Conservation (phyloP, 1,139 yeast genomes). For the Yamadazyma diddensiae region DNA sequence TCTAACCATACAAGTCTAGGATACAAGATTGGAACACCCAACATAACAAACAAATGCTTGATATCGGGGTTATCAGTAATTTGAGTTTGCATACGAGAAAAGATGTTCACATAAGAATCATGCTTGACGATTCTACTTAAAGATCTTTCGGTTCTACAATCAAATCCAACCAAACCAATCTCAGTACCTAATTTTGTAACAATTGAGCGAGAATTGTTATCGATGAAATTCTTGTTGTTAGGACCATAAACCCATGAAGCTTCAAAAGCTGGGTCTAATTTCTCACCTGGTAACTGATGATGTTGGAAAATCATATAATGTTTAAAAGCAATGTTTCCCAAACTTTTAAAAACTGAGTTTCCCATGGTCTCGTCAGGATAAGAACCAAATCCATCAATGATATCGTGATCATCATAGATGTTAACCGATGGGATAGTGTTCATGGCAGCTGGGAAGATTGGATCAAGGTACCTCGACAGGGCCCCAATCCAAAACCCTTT, state of each 20-base stretch:
- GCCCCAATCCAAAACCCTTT: constrained; percentile 79
- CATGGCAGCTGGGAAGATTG: constrained; percentile 69
- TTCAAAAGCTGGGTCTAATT: constrained; percentile 33
- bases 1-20: constrained; percentile 93
- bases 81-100: constrained; percentile 58
- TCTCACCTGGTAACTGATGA: constrained; percentile 55
- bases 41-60: constrained; percentile 74
- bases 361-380: constrained; percentile 74
- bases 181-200: constrained; percentile 73
- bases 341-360: constrained; percentile 60
- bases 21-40: constrained; percentile 93
- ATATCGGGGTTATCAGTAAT: constrained; percentile 46
- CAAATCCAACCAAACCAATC: constrained; percentile 73
- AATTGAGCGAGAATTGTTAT: constrained; percentile 67
- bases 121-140: constrained; percentile 54
- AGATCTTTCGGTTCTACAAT: constrained; percentile 89
- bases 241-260: constrained; percentile 52
- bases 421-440: constrained; percentile 82
- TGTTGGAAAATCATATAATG: constrained; percentile 93
- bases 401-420: constrained; percentile 87
- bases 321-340: constrained; percentile 78
- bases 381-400: constrained; percentile 94
- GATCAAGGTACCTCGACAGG: constrained; percentile 60
- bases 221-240: constrained; percentile 53
- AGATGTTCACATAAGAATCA: constrained; percentile 58